Conservation (phyloP, 495 filamentous ascomycete genomes). For the Penicillium paxilli region DNA sequence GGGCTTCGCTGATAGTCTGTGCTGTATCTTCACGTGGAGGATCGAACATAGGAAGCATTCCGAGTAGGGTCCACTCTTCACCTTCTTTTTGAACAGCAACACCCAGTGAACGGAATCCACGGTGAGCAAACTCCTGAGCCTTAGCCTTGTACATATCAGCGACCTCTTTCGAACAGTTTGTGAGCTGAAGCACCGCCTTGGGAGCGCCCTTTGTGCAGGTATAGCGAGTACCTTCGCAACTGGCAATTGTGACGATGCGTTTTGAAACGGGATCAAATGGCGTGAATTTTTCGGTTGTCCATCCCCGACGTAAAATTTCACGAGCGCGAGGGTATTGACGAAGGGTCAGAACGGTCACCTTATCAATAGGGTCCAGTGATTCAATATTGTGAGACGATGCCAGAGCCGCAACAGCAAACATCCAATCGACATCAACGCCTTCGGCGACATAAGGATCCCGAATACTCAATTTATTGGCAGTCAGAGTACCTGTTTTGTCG, state of each 20-base stretch:
- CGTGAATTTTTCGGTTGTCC: conserved; percentile 68
- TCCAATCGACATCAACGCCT: conserved; percentile 72
- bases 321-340: conserved; percentile 65
- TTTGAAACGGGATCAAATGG: conserved; percentile 77
- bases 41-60: conserved; percentile 76
- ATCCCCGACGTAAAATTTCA: conserved; percentile 63
- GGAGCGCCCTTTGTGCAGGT: conserved; percentile 72
- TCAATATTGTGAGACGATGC: conserved; percentile 75
- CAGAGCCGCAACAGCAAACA: conserved; percentile 71
- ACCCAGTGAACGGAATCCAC: conserved; percentile 74
- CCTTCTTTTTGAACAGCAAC: conserved; percentile 66
- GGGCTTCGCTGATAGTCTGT: conserved; percentile 70
- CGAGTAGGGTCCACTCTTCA: conserved; percentile 63
- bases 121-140: conserved; percentile 69
- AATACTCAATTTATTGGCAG: conserved; percentile 71
- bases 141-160: conserved; percentile 62
- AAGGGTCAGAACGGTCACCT: conserved; percentile 68
- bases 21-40: conserved; percentile 76
- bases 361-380: conserved; percentile 72
- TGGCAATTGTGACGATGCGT: conserved; percentile 64
- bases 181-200: conserved; percentile 67
- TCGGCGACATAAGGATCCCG: conserved; percentile 71
- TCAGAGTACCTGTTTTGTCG: conserved; percentile 80
- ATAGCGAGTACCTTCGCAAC: conserved; percentile 61
- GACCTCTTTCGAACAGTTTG: conserved; percentile 59